Percentiles rank a stretch among this genome's conserved stretches.
phyloP scores from a whole-genome alignment of 495 filamentous ascomycete genomes.

The Penicillium chermesinum region DNA sequence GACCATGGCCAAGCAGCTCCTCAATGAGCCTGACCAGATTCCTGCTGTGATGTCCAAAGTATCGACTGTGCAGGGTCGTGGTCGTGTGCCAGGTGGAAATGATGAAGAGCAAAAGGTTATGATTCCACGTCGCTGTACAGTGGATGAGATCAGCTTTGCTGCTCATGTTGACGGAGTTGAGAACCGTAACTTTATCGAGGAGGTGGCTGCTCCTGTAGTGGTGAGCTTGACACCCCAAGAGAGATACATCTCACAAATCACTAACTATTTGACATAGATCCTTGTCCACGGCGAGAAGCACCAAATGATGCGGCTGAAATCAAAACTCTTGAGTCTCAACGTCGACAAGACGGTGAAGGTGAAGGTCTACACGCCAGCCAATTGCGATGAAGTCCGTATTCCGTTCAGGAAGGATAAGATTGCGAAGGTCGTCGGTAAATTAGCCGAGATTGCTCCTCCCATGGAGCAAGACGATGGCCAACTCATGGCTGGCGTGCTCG shows the following conservation, averaged over 20 bases:
- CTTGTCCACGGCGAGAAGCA: constrained; percentile 95
- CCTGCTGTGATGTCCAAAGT: constrained; percentile 82
- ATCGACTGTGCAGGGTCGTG: constrained; percentile 51
- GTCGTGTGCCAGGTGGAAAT: constrained; percentile 41
- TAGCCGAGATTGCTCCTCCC: constrained; percentile 74
- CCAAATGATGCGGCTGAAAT: constrained; percentile 96
- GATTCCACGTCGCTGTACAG: constrained; percentile 86
- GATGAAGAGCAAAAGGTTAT: constrained; percentile 72
- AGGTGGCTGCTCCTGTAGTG: constrained; percentile 84
- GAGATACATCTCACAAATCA: neutral
- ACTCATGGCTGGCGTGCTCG: constrained; percentile 81
- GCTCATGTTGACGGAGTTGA: constrained; percentile 96
- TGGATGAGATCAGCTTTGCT: constrained; percentile 90
- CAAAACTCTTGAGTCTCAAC: constrained; percentile 87
- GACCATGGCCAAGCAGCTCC: constrained; percentile 92
- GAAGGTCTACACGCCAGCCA: constrained; percentile 87
- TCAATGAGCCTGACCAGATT: constrained; percentile 89
- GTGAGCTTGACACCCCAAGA: constrained; percentile 36
- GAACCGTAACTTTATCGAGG: constrained; percentile 91
- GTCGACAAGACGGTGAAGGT: constrained; percentile 69
- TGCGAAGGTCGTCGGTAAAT: constrained; percentile 91
- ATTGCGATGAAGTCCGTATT: constrained; percentile 92
- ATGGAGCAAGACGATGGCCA: constrained; percentile 40
- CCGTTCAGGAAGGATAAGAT: constrained; percentile 95
- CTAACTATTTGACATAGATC: constrained; percentile 51